Conservation (phyloP, 1,284 basidiomycete genomes). For the Moesziomyces sp. region DNA sequence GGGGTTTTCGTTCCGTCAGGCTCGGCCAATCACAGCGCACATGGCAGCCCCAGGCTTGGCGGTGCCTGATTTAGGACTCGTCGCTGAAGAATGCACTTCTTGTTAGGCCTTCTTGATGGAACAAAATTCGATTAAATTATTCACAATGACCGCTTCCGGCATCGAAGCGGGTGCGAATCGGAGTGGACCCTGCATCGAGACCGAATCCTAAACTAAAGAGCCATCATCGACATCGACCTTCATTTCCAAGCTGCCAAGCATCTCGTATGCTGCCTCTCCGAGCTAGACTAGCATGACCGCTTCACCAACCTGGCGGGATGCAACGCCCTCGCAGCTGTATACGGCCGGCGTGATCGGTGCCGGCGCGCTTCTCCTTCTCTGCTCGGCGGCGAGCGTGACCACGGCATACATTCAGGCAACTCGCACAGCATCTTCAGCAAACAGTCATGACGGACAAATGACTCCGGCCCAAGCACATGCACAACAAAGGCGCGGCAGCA, state of each 20-base stretch:
- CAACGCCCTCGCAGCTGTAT: constrained; percentile 29
- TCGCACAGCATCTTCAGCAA: not conserved
- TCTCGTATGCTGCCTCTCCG: not conserved
- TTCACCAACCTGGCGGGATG: constrained; percentile 22
- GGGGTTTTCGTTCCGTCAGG: not conserved
- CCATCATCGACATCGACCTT: not conserved
- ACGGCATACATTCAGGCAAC: constrained; percentile 3
- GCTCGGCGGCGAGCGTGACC: constrained; percentile 18
- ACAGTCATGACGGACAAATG: too few species aligned
- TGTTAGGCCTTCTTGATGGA: not conserved
- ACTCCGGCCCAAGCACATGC: not conserved
- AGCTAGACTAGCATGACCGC: constrained; percentile 5
- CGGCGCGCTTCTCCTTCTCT: constrained; percentile 28
- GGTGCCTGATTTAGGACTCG: not conserved
- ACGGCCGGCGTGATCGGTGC: constrained; percentile 22
- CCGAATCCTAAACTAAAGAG: not conserved
- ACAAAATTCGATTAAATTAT: not conserved
- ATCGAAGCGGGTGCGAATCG: not conserved
- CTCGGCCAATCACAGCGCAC: not conserved
- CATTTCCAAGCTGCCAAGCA: not conserved
- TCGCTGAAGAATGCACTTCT: not conserved
- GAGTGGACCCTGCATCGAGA: constrained; percentile 15
- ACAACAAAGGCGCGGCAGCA: constrained; percentile 8
- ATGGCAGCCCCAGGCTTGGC: not conserved
- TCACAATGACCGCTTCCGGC: constrained; percentile 1